Base-by-base conservation (phyloP, 495 filamentous ascomycete genomes). In the Cudoniella acicularis region DNA sequence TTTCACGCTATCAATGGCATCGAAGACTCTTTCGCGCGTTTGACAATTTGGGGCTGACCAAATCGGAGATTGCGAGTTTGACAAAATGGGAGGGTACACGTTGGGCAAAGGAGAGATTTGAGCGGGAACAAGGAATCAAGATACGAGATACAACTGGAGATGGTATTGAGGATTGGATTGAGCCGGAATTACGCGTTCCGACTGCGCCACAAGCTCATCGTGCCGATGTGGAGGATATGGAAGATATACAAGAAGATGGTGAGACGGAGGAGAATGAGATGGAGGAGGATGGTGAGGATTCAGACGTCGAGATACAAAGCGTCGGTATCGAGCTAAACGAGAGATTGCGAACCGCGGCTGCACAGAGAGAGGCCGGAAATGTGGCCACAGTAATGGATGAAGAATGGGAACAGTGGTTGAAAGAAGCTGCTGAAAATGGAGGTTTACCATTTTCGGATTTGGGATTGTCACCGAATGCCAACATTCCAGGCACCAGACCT, bases 11-110 rank as follows among this genome's bases (percentile, higher is more conserved):
- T 75, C 79, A 79, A 1, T 91, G 87, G 83, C 92, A 96, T 70
- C 84, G 84, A 56, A 79, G 82, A 63, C 79, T 96, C 0, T 96
- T 96, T 73, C 82, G 83, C 36, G 87, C 86, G 40, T 95, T 96
- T 63, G 90, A 96, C 65, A 77, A 77, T 42, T 79, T 96, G 18
- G 77, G 83, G 40, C 73, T 96, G n/a, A 94, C 92, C 0, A 74
- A 82, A 40, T 72, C 76, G 50, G 92, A 96, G 66, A 95, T 96
- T 60, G 75, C 81, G 1, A 80, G 76, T 11, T 75, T 96, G 58
- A 96, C 92, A 60, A 88, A 88, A 65, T 96, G 92, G 92, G 90
- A 96, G 69, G 92, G 92, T n/a, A 96, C 92, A 52, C 87, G 88
- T 63, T 95, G 87, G 77, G 92, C 92, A 25, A 87, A 91, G 58